Conservation (phyloP, 352 stramenopile genomes). For the Poterioochromonas sp. region DNA sequence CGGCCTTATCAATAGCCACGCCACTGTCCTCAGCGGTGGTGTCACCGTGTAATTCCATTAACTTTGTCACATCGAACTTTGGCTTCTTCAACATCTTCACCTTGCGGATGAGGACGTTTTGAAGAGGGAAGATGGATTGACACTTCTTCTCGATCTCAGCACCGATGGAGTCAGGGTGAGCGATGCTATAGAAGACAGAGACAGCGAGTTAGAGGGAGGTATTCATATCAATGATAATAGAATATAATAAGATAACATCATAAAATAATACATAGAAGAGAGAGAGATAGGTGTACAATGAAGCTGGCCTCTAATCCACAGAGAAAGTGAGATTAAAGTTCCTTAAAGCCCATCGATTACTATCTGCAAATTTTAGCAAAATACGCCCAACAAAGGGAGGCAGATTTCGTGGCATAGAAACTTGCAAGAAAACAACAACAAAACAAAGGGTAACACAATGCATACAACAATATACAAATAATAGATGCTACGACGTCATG, state of each 20-base stretch:
- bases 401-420: too few relatives aligned
- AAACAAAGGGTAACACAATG: too few relatives aligned
- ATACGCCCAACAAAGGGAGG: too few relatives aligned
- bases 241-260: neutral
- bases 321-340: constrained; percentile 27
- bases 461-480: too few relatives aligned
- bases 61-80: constrained; percentile 98
- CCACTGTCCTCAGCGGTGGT: constrained; percentile 75
- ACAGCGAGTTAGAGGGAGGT: neutral
- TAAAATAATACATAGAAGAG: neutral
- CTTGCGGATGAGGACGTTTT: constrained; percentile 99
- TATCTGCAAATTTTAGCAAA: neutral
- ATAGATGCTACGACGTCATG: too few relatives aligned
- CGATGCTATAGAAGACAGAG: constrained; percentile 30
- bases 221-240: neutral
- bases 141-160: constrained; percentile 95
- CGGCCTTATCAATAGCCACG: constrained; percentile 65
- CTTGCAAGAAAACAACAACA: too few relatives aligned
- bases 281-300: constrained; percentile 17
- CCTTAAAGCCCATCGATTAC: constrained; percentile 21
- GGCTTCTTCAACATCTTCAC: constrained; percentile 99
- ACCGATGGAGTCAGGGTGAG: constrained; percentile 89
- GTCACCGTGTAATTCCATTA: constrained; percentile 98
- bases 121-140: constrained; percentile 95
- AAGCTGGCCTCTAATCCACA: constrained; percentile 23